Evolutionary conservation across 2,329 filamentous ascomycete species (phyloP).

Genomic region (Exserohilum rostratum): DNA sequence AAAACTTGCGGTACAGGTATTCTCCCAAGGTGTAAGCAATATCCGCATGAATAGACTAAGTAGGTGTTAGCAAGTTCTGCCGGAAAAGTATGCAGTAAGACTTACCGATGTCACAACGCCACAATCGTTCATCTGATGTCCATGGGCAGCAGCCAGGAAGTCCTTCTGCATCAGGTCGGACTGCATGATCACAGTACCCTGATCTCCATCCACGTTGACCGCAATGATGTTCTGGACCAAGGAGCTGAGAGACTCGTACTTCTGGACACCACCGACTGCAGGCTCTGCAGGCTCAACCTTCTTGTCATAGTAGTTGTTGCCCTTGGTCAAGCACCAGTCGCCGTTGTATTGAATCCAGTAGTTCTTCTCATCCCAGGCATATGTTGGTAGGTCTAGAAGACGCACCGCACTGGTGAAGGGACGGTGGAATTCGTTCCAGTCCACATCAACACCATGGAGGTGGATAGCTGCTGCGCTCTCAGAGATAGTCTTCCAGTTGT

Average conservation of each 20-base stretch:
- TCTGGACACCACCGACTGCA: background rate
- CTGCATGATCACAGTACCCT: constrained; percentile 15
- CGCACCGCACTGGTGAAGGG: constrained; percentile 55
- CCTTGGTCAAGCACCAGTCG: constrained; percentile 36
- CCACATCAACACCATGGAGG: constrained; percentile 58
- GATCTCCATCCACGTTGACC: background rate
- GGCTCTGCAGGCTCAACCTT: background rate
- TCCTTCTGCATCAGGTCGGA: constrained; percentile 14
- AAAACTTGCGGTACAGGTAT: constrained; percentile 28
- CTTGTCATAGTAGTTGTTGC: constrained; percentile 16
- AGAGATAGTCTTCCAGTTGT: constrained; percentile 1
- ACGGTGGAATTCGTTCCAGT: constrained; percentile 67
- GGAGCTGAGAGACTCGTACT: background rate
- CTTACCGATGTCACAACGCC: constrained; percentile 40
- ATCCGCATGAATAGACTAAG: constrained; percentile 52
- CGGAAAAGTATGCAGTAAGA: background rate
- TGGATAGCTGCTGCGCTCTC: background rate
- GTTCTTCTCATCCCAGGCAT: constrained; percentile 44
- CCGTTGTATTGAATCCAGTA: constrained; percentile 47
- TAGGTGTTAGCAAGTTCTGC: constrained; percentile 15
- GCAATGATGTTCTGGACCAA: constrained; percentile 1
- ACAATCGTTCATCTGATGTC: constrained; percentile 7
- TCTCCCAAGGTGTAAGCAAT: constrained; percentile 61
- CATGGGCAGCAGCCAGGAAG: constrained; percentile 25
- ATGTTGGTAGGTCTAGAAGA: constrained; percentile 60